Percentiles rank a stretch among this genome's conserved stretches.
Evolutionary conservation across 345 rosid genomes (phyloP).

Genomic region (Pseudoturritis turrita): DNA sequence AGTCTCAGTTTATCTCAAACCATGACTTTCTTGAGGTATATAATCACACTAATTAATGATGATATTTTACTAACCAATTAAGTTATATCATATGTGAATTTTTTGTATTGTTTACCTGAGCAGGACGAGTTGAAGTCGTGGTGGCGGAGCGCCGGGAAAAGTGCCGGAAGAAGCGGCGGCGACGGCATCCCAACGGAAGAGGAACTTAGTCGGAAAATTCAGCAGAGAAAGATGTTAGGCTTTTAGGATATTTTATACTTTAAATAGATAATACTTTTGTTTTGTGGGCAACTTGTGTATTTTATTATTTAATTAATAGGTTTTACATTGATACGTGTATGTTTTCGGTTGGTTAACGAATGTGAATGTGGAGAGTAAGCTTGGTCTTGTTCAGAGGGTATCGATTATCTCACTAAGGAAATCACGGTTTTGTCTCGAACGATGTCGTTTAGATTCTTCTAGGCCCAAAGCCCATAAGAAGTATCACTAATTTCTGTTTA

Average conservation of each 20-base stretch:
- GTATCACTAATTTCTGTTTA: too few relatives aligned
- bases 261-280: neutral
- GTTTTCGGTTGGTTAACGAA: neutral
- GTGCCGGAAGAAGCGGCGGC: conserved; percentile 24
- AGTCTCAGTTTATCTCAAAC: conserved; percentile 78
- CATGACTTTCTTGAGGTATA: conserved; percentile 73
- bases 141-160: conserved; percentile 41
- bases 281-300: conserved; percentile 10
- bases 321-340: neutral
- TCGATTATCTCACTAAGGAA: too few relatives aligned
- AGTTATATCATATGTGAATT: neutral
- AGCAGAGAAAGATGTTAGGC: conserved; percentile 57
- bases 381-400: too few relatives aligned
- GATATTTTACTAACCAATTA: neutral
- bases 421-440: too few relatives aligned
- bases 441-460: too few relatives aligned
- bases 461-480: too few relatives aligned
- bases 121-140: conserved; percentile 90
- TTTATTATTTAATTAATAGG: conserved; percentile 2
- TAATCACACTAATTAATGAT: neutral
- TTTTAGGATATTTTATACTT: conserved; percentile 24
- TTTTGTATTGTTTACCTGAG: neutral
- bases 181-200: conserved; percentile 48
- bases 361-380: neutral
- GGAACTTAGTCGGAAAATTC: conserved; percentile 47